Conservation (phyloP, 768 basidiomycete genomes). For the Mycena chlorophos region DNA sequence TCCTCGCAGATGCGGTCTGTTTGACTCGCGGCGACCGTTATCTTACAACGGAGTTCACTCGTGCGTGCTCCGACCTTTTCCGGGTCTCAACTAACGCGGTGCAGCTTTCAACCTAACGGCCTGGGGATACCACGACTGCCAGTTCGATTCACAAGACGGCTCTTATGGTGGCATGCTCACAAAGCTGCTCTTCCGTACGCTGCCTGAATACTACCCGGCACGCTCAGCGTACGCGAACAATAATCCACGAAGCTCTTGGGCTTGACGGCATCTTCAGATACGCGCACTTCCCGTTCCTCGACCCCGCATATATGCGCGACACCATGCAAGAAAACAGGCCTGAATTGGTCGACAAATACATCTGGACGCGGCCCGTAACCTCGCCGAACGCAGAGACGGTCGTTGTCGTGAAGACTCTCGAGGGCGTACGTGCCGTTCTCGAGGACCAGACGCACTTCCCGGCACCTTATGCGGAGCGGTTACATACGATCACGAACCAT, state of each 20-base stretch:
- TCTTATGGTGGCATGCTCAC: slow-evolving; percentile 76
- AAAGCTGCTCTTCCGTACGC: slow-evolving; percentile 67
- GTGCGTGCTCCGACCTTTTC: slow-evolving; percentile 39
- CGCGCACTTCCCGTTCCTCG: slow-evolving; percentile 81
- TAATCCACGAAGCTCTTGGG: no score
- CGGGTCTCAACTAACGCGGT: neutral
- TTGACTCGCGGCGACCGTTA: slow-evolving; percentile 80
- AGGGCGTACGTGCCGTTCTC: slow-evolving; percentile 38
- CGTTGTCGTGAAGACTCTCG: slow-evolving; percentile 32
- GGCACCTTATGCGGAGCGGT: slow-evolving; percentile 34
- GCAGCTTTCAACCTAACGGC: slow-evolving; percentile 71
- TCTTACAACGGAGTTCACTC: slow-evolving; percentile 74
- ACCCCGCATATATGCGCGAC: slow-evolving; percentile 51
- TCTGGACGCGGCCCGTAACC: slow-evolving; percentile 53
- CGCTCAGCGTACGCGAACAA: no score
- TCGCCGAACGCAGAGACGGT: slow-evolving; percentile 21
- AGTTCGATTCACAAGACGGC: slow-evolving; percentile 62
- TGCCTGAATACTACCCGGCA: slow-evolving; percentile 68
- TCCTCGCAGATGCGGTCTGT: slow-evolving; percentile 75
- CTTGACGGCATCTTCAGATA: no score
- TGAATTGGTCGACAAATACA: slow-evolving; percentile 47
- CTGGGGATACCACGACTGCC: slow-evolving; percentile 79
- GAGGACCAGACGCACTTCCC: slow-evolving; percentile 29
- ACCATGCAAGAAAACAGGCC: slow-evolving; percentile 35
- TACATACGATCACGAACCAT: slow-evolving; percentile 30